Evolutionary conservation across 768 basidiomycete genomes (phyloP).

Genomic region (Boletus fagicola): DNA sequence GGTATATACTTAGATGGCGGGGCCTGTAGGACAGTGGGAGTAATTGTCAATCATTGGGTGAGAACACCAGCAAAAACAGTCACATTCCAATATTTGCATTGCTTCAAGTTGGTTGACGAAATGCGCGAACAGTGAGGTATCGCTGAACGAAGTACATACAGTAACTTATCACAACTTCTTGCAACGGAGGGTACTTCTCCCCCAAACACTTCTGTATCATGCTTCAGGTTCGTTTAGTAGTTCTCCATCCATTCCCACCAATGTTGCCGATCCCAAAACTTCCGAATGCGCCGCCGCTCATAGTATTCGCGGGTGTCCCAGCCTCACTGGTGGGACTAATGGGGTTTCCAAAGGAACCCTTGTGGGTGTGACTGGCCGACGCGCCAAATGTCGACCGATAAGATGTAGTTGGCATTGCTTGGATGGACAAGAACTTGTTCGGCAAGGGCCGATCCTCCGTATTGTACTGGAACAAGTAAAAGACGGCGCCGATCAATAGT

Average conservation of each 20-base stretch:
- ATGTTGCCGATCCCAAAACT: conserved; percentile 47
- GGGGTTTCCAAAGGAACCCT: conserved; percentile 19
- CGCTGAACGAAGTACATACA: conserved; percentile 9
- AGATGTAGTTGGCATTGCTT: conserved; percentile 61
- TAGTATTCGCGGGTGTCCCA: conserved; percentile 23
- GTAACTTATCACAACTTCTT: conserved; percentile 8
- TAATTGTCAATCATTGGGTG: too few relatives aligned
- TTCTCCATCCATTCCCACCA: not conserved
- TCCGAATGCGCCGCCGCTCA: conserved; percentile 45
- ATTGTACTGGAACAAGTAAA: conserved; percentile 55
- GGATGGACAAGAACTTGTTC: conserved; percentile 81
- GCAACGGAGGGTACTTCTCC: not conserved
- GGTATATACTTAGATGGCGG: too few relatives aligned
- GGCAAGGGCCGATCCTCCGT: conserved; percentile 81
- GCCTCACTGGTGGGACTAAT: conserved; percentile 25
- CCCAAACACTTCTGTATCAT: not conserved
- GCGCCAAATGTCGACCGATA: conserved; percentile 66
- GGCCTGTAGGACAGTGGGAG: not conserved
- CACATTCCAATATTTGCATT: not conserved
- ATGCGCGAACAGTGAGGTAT: conserved; percentile 12
- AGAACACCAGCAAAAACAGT: not conserved
- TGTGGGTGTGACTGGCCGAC: conserved; percentile 22
- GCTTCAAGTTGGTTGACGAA: not conserved
- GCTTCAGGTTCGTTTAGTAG: not conserved
- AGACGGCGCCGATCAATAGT: not conserved